Evolutionary conservation across 495 filamentous ascomycete genomes (phyloP).

Genomic region (Baudoinia panamericana): DNA sequence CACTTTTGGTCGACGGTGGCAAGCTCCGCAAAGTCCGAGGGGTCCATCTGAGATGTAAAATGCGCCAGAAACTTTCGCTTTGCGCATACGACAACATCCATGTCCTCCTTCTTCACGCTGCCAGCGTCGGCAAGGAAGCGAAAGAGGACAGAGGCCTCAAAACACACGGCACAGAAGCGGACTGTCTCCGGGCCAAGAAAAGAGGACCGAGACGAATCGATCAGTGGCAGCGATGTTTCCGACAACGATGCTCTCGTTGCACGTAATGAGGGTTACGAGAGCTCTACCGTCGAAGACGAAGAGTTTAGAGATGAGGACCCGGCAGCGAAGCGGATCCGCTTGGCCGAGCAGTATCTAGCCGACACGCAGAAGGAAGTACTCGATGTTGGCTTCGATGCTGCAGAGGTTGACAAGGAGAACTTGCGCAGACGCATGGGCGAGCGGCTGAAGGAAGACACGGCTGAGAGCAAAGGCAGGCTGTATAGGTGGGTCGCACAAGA

Average conservation of each 20-base stretch:
- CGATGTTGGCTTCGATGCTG: conserved; percentile 78
- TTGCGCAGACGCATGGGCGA: conserved; percentile 49
- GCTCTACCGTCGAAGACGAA: conserved; percentile 37
- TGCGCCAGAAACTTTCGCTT: no score
- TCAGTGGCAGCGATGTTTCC: conserved; percentile 74
- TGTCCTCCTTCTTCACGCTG: conserved; percentile 34
- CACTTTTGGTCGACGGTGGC: no score
- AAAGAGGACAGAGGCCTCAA: conserved; percentile 26
- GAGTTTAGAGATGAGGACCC: conserved; percentile 66
- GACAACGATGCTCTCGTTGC: conserved; percentile 36
- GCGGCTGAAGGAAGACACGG: conserved; percentile 80
- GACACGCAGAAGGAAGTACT: conserved; percentile 73
- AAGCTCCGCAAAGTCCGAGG: no score
- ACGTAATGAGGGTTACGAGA: conserved; percentile 28
- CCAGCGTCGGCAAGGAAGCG: conserved; percentile 32
- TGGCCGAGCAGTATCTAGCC: conserved; percentile 86
- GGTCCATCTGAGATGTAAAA: no score
- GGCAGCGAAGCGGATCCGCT: conserved; percentile 69
- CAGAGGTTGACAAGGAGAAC: conserved; percentile 78
- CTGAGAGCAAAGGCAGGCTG: conserved; percentile 79
- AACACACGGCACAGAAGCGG: no score
- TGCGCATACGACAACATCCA: no score
- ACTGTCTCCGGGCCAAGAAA: no score
- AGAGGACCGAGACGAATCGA: conserved; percentile 41
- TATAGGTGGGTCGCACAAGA: conserved; percentile 65